Conservation (phyloP, 768 basidiomycete genomes). For the Lactarius pseudohatsudake region DNA sequence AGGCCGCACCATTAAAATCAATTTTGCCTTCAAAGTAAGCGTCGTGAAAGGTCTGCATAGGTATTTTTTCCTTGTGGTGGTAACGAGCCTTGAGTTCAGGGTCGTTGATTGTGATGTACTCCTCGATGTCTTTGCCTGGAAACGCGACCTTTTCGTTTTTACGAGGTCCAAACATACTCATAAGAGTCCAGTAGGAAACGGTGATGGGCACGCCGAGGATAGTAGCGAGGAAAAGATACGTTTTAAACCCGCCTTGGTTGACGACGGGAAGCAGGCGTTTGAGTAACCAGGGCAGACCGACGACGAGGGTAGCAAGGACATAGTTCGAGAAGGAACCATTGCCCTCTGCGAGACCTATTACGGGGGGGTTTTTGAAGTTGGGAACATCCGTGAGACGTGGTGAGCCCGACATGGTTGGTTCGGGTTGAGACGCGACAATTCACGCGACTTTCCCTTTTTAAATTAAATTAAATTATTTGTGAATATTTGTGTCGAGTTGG, state of each 20-base stretch:
- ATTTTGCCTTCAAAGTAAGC: slow-evolving; percentile 96
- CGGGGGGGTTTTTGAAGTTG: slow-evolving; percentile 83
- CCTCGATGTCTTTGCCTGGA: slow-evolving; percentile 82
- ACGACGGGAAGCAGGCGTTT: slow-evolving; percentile 82
- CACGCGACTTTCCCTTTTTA: not conserved
- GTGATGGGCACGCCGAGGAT: slow-evolving; percentile 76
- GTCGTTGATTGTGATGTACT: slow-evolving; percentile 92
- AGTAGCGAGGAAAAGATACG: slow-evolving; percentile 77
- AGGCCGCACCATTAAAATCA: slow-evolving; percentile 82
- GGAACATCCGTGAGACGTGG: slow-evolving; percentile 57
- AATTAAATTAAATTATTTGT: slow-evolving; percentile 7
- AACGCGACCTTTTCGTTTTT: slow-evolving; percentile 83
- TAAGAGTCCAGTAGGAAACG: slow-evolving; percentile 85
- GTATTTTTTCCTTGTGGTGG: slow-evolving; percentile 85
- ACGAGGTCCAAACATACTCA: slow-evolving; percentile 77
- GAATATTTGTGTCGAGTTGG: not conserved
- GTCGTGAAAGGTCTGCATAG: slow-evolving; percentile 97
- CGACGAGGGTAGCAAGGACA: slow-evolving; percentile 73
- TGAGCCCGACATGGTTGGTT: slow-evolving; percentile 17
- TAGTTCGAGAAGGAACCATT: slow-evolving; percentile 80
- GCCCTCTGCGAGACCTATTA: slow-evolving; percentile 80
- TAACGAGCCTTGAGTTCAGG: slow-evolving; percentile 75
- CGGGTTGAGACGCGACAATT: too few relatives aligned
- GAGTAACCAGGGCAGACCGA: slow-evolving; percentile 81
- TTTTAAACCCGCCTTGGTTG: slow-evolving; percentile 80